Evolutionary conservation across 179 eudicot genomes (phyloP).

Genomic region (Silene noctiflora): DNA sequence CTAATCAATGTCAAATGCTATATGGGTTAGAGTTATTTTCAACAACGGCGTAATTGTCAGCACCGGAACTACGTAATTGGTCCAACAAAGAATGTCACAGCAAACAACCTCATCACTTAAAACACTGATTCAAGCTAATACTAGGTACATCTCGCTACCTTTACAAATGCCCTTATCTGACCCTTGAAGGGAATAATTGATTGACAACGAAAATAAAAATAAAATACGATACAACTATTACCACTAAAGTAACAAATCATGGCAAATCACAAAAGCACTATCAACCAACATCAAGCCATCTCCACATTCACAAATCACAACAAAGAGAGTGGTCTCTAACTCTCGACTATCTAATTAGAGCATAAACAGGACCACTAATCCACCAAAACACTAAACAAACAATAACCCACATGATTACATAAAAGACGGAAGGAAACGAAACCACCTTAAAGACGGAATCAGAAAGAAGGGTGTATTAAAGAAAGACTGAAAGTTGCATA

Average conservation of each 20-base stretch:
- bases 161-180: background rate
- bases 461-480: constrained; percentile 9
- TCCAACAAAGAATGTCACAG: no score
- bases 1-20: no score
- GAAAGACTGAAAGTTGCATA: background rate
- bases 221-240: background rate
- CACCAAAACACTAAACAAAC: background rate
- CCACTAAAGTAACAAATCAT: constrained; percentile 13
- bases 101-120: no score
- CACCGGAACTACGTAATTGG: no score
- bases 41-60: no score
- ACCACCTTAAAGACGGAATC: constrained; percentile 15
- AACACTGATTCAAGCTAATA: no score
- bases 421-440: background rate
- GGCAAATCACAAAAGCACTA: constrained; percentile 7
- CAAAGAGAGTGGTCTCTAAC: constrained; percentile 16
- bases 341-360: background rate
- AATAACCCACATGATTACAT: constrained; percentile 9
- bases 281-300: constrained; percentile 12
- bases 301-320: background rate
- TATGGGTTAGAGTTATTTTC: background rate
- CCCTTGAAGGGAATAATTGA: background rate
- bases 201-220: background rate
- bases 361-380: constrained; percentile 16
- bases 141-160: no score